A percentile compares a stretch with the other conserved stretches of the same genome.
These are phyloP conservation scores for Cordyceps pruinosa DNA, from an alignment of 2,329 filamentous ascomycete genomes.

Conservation along the genomic window DNA sequence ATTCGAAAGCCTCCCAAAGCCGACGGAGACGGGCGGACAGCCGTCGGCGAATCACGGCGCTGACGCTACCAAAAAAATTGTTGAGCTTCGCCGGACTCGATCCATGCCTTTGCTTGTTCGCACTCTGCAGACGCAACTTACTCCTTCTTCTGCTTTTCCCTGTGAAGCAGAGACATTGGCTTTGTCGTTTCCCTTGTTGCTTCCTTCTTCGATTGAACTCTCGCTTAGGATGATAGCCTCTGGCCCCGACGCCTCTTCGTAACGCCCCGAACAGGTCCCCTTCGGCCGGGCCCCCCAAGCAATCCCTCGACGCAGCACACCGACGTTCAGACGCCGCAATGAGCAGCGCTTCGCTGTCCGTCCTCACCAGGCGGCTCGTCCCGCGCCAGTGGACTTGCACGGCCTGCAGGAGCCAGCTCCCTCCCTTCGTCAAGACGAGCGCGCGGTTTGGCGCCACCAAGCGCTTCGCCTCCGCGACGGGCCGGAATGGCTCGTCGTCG, in stretches of 20 bases:
- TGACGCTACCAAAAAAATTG: conserved; percentile 12
- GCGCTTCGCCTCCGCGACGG: conserved; percentile 23
- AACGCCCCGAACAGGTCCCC: not conserved
- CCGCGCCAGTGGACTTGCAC: conserved; percentile 40
- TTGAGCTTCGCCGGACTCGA: conserved; percentile 10
- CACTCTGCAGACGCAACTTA: not conserved
- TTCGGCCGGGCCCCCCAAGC: not conserved
- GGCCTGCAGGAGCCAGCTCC: conserved; percentile 36
- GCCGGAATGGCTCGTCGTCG: conserved; percentile 18
- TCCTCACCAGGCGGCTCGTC: conserved; percentile 32
- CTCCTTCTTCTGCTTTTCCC: not conserved
- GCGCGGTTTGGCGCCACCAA: conserved; percentile 20
- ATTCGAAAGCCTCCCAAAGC: not conserved
- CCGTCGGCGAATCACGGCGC: conserved; percentile 18
- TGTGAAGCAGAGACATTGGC: not conserved
- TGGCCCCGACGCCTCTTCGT: not conserved
- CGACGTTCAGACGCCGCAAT: conserved; percentile 24
- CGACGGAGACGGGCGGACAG: conserved; percentile 9
- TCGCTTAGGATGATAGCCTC: conserved; percentile 8
- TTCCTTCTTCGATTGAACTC: not conserved
- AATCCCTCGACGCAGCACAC: not conserved
- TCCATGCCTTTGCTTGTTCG: not conserved
- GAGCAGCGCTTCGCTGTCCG: conserved; percentile 34
- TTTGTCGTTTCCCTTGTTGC: not conserved
- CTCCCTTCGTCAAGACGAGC: conserved; percentile 22